A percentile compares a stretch with the other conserved stretches of the same genome.
Conservation (phyloP, 2,329 filamentous ascomycete species). For the Botryosphaeria dothidea region DNA sequence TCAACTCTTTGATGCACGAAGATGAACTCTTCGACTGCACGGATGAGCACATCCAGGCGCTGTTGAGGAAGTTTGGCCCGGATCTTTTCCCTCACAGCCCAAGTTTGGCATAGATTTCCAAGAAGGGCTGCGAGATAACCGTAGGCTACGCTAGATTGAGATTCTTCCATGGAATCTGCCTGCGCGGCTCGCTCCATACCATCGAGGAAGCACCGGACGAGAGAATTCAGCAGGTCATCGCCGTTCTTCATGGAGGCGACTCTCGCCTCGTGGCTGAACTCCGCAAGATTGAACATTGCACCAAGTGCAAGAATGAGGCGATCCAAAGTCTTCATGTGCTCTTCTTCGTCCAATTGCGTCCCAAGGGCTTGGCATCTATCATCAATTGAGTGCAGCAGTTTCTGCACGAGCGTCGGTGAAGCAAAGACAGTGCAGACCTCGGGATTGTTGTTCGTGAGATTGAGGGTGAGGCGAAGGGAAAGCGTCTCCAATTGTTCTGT, state of each 20-base stretch:
- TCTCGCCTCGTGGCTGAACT: slow-evolving; percentile 67
- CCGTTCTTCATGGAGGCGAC: slow-evolving; percentile 30
- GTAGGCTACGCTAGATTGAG: slow-evolving; percentile 77
- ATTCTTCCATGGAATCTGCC: slow-evolving; percentile 64
- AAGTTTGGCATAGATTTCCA: slow-evolving; percentile 72
- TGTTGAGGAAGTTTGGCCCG: slow-evolving; percentile 39
- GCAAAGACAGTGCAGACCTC: slow-evolving; percentile 70
- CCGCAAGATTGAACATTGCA: slow-evolving; percentile 83
- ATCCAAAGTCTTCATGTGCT: slow-evolving; percentile 60
- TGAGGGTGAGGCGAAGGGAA: slow-evolving; percentile 73
- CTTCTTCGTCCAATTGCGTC: slow-evolving; percentile 46
- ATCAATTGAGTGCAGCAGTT: slow-evolving; percentile 34
- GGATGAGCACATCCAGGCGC: slow-evolving; percentile 53
- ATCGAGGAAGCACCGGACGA: slow-evolving; percentile 68
- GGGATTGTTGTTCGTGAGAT: slow-evolving; percentile 79
- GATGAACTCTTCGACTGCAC: slow-evolving; percentile 64
- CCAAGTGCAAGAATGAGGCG: slow-evolving; percentile 76
- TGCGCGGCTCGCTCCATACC: slow-evolving; percentile 63
- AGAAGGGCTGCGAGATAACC: slow-evolving; percentile 85
- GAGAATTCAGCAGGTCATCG: slow-evolving; percentile 54
- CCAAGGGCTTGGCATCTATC: slow-evolving; percentile 28
- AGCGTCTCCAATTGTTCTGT: slow-evolving; percentile 13
- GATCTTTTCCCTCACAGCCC: slow-evolving; percentile 45
- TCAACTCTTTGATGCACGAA: slow-evolving; percentile 62
- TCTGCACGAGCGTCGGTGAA: slow-evolving; percentile 50